Evolutionary conservation across 495 filamentous ascomycete species (phyloP), one percentile per base, ranked within the genome.

Genomic region (Talaromyces stipitatus): DNA sequence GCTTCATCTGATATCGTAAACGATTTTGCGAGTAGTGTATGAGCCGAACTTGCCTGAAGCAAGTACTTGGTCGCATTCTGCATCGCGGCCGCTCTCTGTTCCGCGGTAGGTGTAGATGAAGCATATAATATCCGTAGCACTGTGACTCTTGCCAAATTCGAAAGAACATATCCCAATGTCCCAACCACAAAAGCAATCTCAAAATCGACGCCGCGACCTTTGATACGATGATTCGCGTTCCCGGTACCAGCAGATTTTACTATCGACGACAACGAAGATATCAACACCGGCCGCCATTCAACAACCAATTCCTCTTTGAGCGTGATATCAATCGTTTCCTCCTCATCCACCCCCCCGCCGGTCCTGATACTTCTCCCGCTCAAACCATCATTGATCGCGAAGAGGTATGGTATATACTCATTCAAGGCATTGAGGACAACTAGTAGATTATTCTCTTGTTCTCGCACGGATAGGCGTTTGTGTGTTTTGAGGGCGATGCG

Each of bases 181-280:
- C 85, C 84, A 8, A 97, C 74, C 2, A 79, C 77, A 65, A 94
- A 96, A 61, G 80, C 83, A 56, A 96, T 70, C 64, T 98, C 94
- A 67, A 87, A 88, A 64, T 92, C 85, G 30, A 97, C 74, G 4
- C 89, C 89, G 36, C 76, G 75, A n/a, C 91, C 75, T 32, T 82
- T 84, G 11, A 85, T 63, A 26, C 91, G 82, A 18, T 16, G 28
- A 26, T 29, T 16, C 83, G 69, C 8, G 73, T 74, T 57, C 85
- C 82, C 38, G 80, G 79, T 8, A 27, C 52, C 18, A 55, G 58
- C n/a, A 6, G 51, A 56, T 41, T 54, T 57, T 81, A 84, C 3
- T 14, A 83, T 63, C 36, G 63, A 50, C 30, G 64, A 60, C 0
- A 76, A 70, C n/a, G 72, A 71, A 29, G 88, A 79, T 24, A 98